Percentiles rank a stretch among this genome's conserved stretches.
phyloP scores from a whole-genome alignment of 2,329 filamentous ascomycete genomes.

The Nothophaeocryptopus gaeumannii region DNA sequence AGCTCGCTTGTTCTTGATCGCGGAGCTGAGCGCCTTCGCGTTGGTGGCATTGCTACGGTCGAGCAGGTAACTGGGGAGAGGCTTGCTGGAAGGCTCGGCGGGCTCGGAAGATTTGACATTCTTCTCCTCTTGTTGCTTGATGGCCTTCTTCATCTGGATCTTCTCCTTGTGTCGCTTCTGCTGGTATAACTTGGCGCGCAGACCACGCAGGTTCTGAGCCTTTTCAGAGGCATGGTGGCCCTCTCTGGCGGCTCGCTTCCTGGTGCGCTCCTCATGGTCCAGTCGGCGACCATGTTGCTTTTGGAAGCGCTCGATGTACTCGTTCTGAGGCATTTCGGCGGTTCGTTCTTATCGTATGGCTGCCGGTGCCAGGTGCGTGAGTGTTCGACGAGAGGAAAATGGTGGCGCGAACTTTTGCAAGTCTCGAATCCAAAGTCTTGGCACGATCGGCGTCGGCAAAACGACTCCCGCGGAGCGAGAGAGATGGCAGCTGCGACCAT shows the following conservation, averaged over 20 bases:
- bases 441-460: too few species aligned
- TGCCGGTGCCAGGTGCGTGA: too few species aligned
- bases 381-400: too few species aligned
- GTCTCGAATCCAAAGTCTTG: too few species aligned
- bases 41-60: slow-evolving; percentile 71
- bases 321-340: slow-evolving; percentile 69
- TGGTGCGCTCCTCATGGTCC: slow-evolving; percentile 82
- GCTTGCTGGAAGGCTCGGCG: slow-evolving; percentile 73
- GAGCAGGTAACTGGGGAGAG: slow-evolving; percentile 88
- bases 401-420: too few species aligned
- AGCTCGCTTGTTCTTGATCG: slow-evolving; percentile 91
- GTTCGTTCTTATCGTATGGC: slow-evolving; percentile 1
- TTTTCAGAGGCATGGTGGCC: slow-evolving; percentile 83
- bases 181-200: slow-evolving; percentile 88
- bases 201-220: slow-evolving; percentile 87
- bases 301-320: slow-evolving; percentile 71
- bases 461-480: too few species aligned
- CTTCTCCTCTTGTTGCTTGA: slow-evolving; percentile 92
- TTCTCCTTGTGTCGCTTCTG: slow-evolving; percentile 95
- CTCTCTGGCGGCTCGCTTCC: slow-evolving; percentile 85
- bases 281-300: slow-evolving; percentile 59
- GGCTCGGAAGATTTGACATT: slow-evolving; percentile 84
- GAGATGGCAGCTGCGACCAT: too few species aligned
- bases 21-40: slow-evolving; percentile 72
- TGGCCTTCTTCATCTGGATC: slow-evolving; percentile 94